Evolutionary conservation across 345 rosid species (phyloP), one percentile per base, ranked within the genome.

Genomic region (Populus deltoides): DNA sequence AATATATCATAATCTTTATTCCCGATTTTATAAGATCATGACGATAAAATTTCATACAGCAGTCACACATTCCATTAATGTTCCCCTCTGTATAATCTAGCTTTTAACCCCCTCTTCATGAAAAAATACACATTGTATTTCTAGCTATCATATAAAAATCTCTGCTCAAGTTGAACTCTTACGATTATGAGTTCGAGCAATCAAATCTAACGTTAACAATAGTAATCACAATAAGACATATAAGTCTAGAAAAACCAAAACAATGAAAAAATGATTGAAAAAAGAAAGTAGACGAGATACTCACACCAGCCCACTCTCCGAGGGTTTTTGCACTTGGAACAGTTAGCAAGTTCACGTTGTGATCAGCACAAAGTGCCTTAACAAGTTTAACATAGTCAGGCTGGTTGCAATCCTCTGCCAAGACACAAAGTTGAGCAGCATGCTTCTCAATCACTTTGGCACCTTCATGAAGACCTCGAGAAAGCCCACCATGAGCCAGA

Each of bases 251-350:
- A n/a, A 45, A 2, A 24, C 18, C 53, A 35, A 43, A 63, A 24
- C 13, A 13, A 4, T 7, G 17, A 66, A 2, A 15, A 16, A 10
- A 9, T 41, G 3, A 38, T 8, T 12, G 6, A 41, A 35, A 69
- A 69, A 8, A 33, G 25, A 36, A 25, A 43, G 20, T 1, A 29
- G 1, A 29, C 11, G 49, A 8, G 38, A 55, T 18, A 90, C 97
- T 85, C 85, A 93, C 97, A 62, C 97, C 95, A 83, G 94, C 95
- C 98, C 98, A 94, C 81, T 94, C 98, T 18, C 97, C 95, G 1
- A 94, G 95, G 62, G 93, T 85, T 86, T 94, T 94, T 20, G 97
- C 95, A 83, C 91, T 88, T 29, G 98, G 95, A 74, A 91, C 92
- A 0, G 90, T 88, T 72, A 94, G 77, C 84, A 92, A 77, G 72